Evolutionary conservation across 2,329 filamentous ascomycete genomes (phyloP), one percentile per base, ranked within the genome.

Genomic region (Fusarium sp.): DNA sequence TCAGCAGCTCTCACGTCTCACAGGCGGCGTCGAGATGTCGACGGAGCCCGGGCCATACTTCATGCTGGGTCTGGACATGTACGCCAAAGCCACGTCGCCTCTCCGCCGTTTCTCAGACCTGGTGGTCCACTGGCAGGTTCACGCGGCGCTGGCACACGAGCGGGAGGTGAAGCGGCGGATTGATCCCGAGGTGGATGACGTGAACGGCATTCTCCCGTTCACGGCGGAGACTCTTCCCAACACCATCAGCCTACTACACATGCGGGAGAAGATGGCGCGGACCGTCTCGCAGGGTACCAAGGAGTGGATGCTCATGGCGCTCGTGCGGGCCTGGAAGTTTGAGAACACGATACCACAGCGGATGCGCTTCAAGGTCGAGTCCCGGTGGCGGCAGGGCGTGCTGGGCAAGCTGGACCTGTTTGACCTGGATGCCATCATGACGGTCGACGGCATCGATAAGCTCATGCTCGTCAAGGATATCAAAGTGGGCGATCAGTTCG

Each of bases 101-200:
- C 85, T 93, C n/a, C 89, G 91, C 36, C 88, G 91, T 50, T 93
- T 88, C 80, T 82, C 85, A 6, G 91, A 93, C 80, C 82, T 93
- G 56, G 79, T 93, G 35, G 86, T 89, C 2, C 91, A 93, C 81
- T 93, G 90, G 89, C 91, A 93, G 80, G 89, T 93, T 70, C 88
- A 92, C 77, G 88, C 87, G 3, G 87, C 89, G 11, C 82, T 93
- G 35, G 82, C 84, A 16, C 81, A 85, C 68, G 86, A 88, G 74
- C 83, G 85, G 10, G 76, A 82, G 40, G 70, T 70, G 27, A 66
- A 77, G 47, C 74, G 78, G 20, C 67, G 63, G 16, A 70, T 83
- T 38, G 75, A 81, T 29, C 61, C 77, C 9, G 40, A 69, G 8
- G 60, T 69, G 20, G 81, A 83, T 47, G 66, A 81, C 42, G 31